Evolutionary conservation across 2,329 filamentous ascomycete genomes (phyloP).

Genomic region (Arthrocladium fulminans): DNA sequence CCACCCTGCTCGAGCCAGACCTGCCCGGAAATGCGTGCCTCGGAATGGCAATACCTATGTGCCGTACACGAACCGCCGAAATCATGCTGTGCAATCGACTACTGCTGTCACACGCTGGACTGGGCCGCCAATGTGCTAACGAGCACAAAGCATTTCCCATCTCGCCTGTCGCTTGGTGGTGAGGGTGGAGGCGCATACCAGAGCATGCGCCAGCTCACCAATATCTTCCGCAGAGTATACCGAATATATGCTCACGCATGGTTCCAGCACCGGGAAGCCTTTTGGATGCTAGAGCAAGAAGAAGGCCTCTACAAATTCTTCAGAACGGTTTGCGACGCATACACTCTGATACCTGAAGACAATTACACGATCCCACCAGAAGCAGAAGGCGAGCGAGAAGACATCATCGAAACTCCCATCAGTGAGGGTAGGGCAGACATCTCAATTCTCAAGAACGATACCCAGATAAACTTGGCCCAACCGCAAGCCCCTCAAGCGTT

Average conservation of each 20-base stretch:
- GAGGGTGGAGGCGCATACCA: slow-evolving; percentile 33
- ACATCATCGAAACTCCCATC: slow-evolving; percentile 10
- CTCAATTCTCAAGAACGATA: slow-evolving; percentile 35
- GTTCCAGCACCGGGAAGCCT: slow-evolving; percentile 93
- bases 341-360: slow-evolving; percentile 79
- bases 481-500: neutral
- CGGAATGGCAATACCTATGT: slow-evolving; percentile 98
- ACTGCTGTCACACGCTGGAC: slow-evolving; percentile 96
- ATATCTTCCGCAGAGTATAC: slow-evolving; percentile 89
- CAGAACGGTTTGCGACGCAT: slow-evolving; percentile 91
- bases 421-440: slow-evolving; percentile 12
- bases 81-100: slow-evolving; percentile 95
- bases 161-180: slow-evolving; percentile 56
- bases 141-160: slow-evolving; percentile 90
- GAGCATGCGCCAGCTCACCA: slow-evolving; percentile 64
- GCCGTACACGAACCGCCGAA: slow-evolving; percentile 95
- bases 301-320: slow-evolving; percentile 94
- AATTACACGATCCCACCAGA: slow-evolving; percentile 94
- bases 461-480: slow-evolving; percentile 23
- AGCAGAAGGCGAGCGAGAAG: slow-evolving; percentile 68
- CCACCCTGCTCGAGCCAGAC: slow-evolving; percentile 82
- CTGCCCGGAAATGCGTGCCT: slow-evolving; percentile 96
- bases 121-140: slow-evolving; percentile 94
- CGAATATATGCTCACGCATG: slow-evolving; percentile 97
- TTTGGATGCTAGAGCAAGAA: slow-evolving; percentile 84